Evolutionary conservation across 2,329 filamentous ascomycete genomes (phyloP).

Genomic region (Colletotrichum horii): DNA sequence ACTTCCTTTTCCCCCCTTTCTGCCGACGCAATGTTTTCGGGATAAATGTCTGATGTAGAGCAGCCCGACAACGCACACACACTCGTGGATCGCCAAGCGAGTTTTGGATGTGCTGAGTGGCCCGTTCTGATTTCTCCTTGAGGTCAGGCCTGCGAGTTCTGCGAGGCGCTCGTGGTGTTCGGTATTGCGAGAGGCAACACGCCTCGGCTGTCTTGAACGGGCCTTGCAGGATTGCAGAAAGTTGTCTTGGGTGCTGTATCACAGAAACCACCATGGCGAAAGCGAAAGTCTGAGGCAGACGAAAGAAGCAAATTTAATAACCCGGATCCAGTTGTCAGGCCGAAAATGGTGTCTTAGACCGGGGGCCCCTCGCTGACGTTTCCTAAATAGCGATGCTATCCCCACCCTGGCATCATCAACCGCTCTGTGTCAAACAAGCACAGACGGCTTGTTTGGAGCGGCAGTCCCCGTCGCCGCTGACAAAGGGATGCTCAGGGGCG

Average conservation of each 20-base stretch:
- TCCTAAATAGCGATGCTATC: neutral
- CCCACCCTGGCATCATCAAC: neutral
- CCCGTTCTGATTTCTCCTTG: neutral
- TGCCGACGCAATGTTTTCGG: neutral
- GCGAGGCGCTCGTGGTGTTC: neutral
- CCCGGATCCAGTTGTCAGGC: neutral
- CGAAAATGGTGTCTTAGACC: neutral
- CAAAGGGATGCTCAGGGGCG: neutral
- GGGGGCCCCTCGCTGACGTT: neutral
- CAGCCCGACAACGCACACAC: slow-evolving; percentile 14
- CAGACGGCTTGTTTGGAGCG: neutral
- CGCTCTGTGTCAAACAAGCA: slow-evolving; percentile 10
- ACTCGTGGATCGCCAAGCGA: slow-evolving; percentile 15
- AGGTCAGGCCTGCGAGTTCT: neutral
- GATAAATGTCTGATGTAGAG: neutral
- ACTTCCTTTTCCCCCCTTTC: neutral
- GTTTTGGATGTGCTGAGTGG: neutral
- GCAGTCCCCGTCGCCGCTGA: neutral
- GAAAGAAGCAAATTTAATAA: neutral
- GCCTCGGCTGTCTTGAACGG: neutral
- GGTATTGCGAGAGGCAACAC: neutral
- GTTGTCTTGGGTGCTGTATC: neutral
- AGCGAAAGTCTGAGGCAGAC: neutral
- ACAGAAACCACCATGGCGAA: neutral
- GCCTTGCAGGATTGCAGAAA: neutral